Percentiles rank a stretch among this genome's conserved stretches.
These are phyloP conservation scores for Glycine tomentella DNA, from an alignment of 306 rosid genomes.

Conservation along the genomic window DNA sequence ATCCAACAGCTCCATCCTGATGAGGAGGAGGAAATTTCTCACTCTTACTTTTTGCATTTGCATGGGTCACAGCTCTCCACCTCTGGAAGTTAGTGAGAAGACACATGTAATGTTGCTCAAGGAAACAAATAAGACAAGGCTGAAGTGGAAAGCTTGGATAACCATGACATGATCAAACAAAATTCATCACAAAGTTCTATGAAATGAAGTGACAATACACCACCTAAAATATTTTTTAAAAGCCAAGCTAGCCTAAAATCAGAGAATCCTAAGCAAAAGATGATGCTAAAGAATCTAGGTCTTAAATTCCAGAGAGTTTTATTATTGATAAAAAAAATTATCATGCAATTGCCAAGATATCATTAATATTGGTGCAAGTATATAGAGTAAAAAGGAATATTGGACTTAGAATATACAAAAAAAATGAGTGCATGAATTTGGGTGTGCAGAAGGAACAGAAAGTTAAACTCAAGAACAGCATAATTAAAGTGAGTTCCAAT, in stretches of 20 bases:
- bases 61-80: slow-evolving; percentile 77
- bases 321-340: not conserved
- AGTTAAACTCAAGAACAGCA: slow-evolving; percentile 20
- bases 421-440: slow-evolving; percentile 33
- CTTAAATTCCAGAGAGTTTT: slow-evolving; percentile 2
- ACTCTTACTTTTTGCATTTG: slow-evolving; percentile 89
- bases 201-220: not conserved
- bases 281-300: slow-evolving; percentile 25
- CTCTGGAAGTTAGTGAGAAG: slow-evolving; percentile 63
- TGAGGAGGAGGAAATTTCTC: slow-evolving; percentile 98
- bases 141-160: not conserved
- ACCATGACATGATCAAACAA: slow-evolving; percentile 34
- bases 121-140: slow-evolving; percentile 31
- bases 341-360: slow-evolving; percentile 3
- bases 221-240: not conserved
- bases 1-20: slow-evolving; percentile 88
- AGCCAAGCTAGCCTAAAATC: slow-evolving; percentile 21
- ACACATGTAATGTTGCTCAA: slow-evolving; percentile 33
- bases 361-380: slow-evolving; percentile 2
- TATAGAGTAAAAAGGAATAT: slow-evolving; percentile 11
- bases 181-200: slow-evolving; percentile 16
- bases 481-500: slow-evolving; percentile 1
- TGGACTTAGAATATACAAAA: not conserved
- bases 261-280: slow-evolving; percentile 43
- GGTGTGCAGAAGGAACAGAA: slow-evolving; percentile 14